phyloP scores from a whole-genome alignment of 2,329 filamentous ascomycete species.

The Aureobasidium namibiae region DNA sequence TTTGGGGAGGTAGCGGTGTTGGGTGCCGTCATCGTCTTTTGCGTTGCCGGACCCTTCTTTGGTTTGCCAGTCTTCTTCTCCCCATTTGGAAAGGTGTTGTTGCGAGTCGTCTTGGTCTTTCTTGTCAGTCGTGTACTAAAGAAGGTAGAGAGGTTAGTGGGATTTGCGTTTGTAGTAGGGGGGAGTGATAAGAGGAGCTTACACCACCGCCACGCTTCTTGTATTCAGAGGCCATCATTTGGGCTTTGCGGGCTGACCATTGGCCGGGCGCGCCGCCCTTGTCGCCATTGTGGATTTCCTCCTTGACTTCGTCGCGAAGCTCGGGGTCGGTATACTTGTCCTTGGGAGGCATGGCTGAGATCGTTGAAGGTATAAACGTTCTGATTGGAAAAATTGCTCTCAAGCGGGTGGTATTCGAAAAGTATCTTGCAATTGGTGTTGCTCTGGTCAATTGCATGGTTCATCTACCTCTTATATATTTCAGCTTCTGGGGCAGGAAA shows the following conservation, averaged over 20 bases:
- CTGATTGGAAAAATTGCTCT: background rate
- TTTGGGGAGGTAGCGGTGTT: conserved; percentile 39
- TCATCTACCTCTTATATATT: background rate
- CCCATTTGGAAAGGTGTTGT: conserved; percentile 38
- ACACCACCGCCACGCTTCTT: conserved; percentile 36
- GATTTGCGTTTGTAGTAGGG: background rate
- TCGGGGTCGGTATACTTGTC: conserved; percentile 42
- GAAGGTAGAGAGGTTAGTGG: background rate
- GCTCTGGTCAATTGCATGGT: conserved; percentile 1
- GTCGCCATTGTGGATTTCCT: conserved; percentile 37
- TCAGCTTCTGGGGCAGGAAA: background rate
- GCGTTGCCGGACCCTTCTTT: conserved; percentile 40
- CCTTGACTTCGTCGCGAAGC: conserved; percentile 38
- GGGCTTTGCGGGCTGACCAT: conserved; percentile 41
- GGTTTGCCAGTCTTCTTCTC: conserved; percentile 42
- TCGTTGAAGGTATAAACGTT: background rate
- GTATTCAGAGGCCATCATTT: conserved; percentile 22
- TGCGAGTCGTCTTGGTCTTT: conserved; percentile 36
- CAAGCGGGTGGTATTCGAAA: background rate
- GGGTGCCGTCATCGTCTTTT: conserved; percentile 35
- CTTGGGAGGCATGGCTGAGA: conserved; percentile 33
- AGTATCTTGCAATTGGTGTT: background rate
- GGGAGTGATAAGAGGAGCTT: background rate
- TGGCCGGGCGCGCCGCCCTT: conserved; percentile 42
- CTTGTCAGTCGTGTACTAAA: conserved; percentile 36